Conservation (phyloP, 2,329 filamentous ascomycete species). For the Simplicillium sp. region DNA sequence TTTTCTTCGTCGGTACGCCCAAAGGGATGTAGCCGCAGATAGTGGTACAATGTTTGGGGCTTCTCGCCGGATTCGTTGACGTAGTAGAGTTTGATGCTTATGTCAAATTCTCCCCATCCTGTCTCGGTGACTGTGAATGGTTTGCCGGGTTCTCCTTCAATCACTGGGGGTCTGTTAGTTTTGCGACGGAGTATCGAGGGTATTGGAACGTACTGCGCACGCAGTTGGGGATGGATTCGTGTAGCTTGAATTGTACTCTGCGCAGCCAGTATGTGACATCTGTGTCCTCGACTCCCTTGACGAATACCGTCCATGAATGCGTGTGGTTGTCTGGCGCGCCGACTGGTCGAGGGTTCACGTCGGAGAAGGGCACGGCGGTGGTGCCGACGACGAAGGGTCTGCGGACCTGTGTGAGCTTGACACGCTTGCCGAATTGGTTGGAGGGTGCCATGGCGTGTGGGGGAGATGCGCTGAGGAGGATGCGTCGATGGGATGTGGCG, state of each 20-base stretch:
- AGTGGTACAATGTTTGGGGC: conserved; percentile 90
- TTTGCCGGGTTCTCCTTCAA: conserved; percentile 60
- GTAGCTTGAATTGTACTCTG: conserved; percentile 95
- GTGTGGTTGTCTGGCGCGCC: conserved; percentile 83
- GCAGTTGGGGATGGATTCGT: conserved; percentile 91
- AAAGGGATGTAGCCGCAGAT: conserved; percentile 83
- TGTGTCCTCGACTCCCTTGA: conserved; percentile 79
- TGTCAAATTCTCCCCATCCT: conserved; percentile 97
- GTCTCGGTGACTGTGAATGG: conserved; percentile 84
- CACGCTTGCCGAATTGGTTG: conserved; percentile 49
- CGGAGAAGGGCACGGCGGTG: conserved; percentile 71
- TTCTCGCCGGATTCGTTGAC: conserved; percentile 83
- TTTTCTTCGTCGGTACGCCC: conserved; percentile 70
- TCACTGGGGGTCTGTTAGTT: conserved; percentile 28
- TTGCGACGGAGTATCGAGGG: background rate
- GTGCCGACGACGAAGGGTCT: conserved; percentile 67
- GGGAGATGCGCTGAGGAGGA: background rate
- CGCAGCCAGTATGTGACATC: conserved; percentile 94
- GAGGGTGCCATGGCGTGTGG: conserved; percentile 44
- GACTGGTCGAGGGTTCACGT: conserved; percentile 68
- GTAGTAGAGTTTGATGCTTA: conserved; percentile 92
- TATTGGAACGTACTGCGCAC: conserved; percentile 53
- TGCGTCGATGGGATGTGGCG: background rate
- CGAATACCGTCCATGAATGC: conserved; percentile 92
- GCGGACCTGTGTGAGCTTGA: conserved; percentile 55